Evolutionary conservation across 352 stramenopile genomes (phyloP), one percentile per base, ranked within the genome.

Genomic region (Pythium coloratum): DNA sequence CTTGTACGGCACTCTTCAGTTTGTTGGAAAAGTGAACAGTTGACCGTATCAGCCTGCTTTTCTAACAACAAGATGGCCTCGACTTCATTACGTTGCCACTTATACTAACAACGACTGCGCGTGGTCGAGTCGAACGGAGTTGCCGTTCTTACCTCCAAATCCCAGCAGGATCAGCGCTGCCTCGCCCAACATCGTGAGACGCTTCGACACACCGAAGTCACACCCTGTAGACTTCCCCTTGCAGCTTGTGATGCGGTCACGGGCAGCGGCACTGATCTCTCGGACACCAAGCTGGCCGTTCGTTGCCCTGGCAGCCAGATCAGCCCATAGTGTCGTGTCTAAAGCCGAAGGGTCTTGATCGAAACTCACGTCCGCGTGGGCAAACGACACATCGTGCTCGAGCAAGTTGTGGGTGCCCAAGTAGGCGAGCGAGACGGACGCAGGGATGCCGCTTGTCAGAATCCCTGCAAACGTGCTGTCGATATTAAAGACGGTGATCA

Each of bases 401-500:
- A 76, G 72, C 36, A 70, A 14, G 44, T 75, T 73, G 62, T 80
- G 73, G n/a, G 70, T 64, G 7, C 78, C 63, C 10, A 91, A 67
- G 50, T 88, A 68, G 0, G 78, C 65, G 18, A 92, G 69, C 10
- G 73, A 74, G 62, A 68, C 61, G 2, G 54, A 51, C 14, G 66
- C 26, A 18, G 42, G 32, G 18, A 72, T 62, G 34, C 84, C 62
- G 26, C 34, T 65, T 28, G 60, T 64, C 36, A 90, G 70, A 26
- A 44, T 69, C 20, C 69, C 55, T 4, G 78, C 75, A 53, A 87
- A 59, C 10, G 55, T 40, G 26, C 62, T 32, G 34, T 85, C 74
- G 1, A 88, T 30, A 64, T 84, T 86, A 68, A 77, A 86, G 12
- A 82, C 66, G 12, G 77, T 33, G 26, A 80, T 64, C 34, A 89